A percentile compares a stretch with the other conserved stretches of the same genome.
Evolutionary conservation across 2,329 filamentous ascomycete genomes (phyloP).

Genomic region (Talaromyces sp.): DNA sequence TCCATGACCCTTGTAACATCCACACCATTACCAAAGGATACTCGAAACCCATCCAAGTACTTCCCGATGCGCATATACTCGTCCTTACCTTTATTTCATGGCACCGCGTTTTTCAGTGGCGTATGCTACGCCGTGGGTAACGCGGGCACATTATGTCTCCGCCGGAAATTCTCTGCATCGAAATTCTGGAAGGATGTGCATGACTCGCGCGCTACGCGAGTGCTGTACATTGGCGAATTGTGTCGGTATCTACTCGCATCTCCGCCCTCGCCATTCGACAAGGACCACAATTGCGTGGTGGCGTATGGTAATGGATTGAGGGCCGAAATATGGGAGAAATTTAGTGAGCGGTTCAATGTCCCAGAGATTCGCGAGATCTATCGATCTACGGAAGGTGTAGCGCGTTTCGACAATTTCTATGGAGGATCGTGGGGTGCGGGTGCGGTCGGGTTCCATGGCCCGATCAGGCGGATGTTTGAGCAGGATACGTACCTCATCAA

Average conservation of each 20-base stretch:
- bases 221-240: conserved; percentile 50
- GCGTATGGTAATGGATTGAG: conserved; percentile 50
- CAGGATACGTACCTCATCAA: conserved; percentile 43
- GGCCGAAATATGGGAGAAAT: conserved; percentile 49
- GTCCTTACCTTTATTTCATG: conserved; percentile 49
- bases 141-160: conserved; percentile 42
- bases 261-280: conserved; percentile 45
- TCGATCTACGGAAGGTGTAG: conserved; percentile 47
- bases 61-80: conserved; percentile 47
- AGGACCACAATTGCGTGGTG: conserved; percentile 43
- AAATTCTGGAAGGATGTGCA: conserved; percentile 47
- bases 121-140: conserved; percentile 42
- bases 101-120: conserved; percentile 47
- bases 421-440: conserved; percentile 42
- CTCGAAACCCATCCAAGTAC: conserved; percentile 40
- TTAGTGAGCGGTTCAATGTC: conserved; percentile 53
- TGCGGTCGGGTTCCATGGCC: conserved; percentile 45
- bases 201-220: conserved; percentile 42
- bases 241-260: conserved; percentile 49
- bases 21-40: conserved; percentile 36
- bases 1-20: conserved; percentile 38
- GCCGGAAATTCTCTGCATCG: conserved; percentile 47
- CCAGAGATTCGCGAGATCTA: conserved; percentile 50
- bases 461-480: conserved; percentile 40
- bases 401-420: conserved; percentile 46